phyloP scores from a whole-genome alignment of 1,284 basidiomycete species.

The Ceratobasidium theobromae region DNA sequence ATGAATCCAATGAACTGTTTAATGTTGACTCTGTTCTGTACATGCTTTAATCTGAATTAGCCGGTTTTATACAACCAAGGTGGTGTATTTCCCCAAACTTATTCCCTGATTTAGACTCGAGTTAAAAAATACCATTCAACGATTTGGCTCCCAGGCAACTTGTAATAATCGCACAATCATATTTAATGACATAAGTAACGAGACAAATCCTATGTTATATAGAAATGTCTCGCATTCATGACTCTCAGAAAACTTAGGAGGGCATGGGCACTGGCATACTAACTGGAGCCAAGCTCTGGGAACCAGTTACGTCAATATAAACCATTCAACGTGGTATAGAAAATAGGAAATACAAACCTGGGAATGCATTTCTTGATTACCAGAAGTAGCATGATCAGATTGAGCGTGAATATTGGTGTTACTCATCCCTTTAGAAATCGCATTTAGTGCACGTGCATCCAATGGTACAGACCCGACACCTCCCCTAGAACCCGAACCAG shows the following conservation, averaged over 20 bases:
- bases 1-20: constrained; percentile 12
- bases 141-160: background rate
- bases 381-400: background rate
- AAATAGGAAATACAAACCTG: background rate
- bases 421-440: constrained; percentile 19
- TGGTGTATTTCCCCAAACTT: background rate
- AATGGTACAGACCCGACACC: constrained; percentile 7
- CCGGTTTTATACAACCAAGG: background rate
- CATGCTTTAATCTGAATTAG: constrained; percentile 16
- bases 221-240: too few species aligned
- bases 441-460: constrained; percentile 12
- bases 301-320: too few species aligned
- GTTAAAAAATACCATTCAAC: background rate
- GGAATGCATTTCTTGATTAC: background rate
- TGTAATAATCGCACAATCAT: background rate
- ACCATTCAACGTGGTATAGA: too few species aligned
- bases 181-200: background rate
- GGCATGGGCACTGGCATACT: too few species aligned
- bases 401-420: background rate
- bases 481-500: constrained; percentile 11
- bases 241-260: too few species aligned
- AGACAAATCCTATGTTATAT: too few species aligned
- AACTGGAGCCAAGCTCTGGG: too few species aligned
- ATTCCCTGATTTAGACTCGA: background rate
- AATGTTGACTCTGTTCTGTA: constrained; percentile 8